Evolutionary conservation across 176 grass and related monocot genomes (phyloP).

Genomic region (bread wheat (Triticum aestivum)): DNA sequence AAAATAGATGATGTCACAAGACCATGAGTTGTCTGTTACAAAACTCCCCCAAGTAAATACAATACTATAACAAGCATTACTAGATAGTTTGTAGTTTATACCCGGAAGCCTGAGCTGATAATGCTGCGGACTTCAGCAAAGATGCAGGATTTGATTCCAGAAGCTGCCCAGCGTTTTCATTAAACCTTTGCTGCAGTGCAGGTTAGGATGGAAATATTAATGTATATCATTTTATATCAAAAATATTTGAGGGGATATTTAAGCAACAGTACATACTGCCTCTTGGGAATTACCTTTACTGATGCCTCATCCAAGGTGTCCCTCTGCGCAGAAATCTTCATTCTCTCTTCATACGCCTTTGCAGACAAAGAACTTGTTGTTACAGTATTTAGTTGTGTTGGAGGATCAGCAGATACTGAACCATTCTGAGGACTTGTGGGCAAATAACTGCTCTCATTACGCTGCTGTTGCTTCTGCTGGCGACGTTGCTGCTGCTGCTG

Average conservation of each 20-base stretch:
- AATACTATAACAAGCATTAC: constrained; percentile 4
- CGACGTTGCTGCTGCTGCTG: constrained; percentile 19
- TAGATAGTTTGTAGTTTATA: constrained; percentile 15
- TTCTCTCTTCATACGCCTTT: constrained; percentile 57
- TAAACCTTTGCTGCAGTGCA: constrained; percentile 52
- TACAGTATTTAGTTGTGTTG: constrained; percentile 39
- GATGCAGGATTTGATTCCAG: constrained; percentile 57
- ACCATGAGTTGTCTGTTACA: not conserved
- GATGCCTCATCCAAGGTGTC: constrained; percentile 45
- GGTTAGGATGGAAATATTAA: not conserved
- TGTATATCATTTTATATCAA: not conserved
- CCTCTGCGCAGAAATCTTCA: constrained; percentile 56
- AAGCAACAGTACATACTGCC: not conserved
- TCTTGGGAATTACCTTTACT: constrained; percentile 39
- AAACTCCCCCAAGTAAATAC: not conserved
- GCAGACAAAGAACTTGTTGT: constrained; percentile 44
- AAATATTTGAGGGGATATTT: not conserved
- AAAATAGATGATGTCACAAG: not conserved
- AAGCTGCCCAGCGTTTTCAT: constrained; percentile 48
- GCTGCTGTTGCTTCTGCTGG: constrained; percentile 50
- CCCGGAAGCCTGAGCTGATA: constrained; percentile 57
- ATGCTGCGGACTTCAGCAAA: constrained; percentile 46
- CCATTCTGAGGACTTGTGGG: constrained; percentile 47
- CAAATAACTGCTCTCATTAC: constrained; percentile 34
- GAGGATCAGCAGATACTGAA: constrained; percentile 32